phyloP scores from a whole-genome alignment of 2,329 filamentous ascomycete species.

The Fusarium phyllophilum region DNA sequence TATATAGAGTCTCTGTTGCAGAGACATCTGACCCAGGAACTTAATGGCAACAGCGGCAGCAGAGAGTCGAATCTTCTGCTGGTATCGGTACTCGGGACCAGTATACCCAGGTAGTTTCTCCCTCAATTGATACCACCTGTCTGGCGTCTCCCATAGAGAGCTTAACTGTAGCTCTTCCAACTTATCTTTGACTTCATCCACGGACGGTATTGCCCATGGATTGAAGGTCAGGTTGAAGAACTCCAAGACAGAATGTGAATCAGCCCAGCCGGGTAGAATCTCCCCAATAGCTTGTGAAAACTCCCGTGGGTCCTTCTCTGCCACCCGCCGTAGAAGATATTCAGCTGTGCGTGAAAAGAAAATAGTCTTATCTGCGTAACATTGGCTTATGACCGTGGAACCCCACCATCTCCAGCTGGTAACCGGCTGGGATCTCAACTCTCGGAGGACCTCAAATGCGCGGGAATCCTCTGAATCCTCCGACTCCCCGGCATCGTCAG shows the following conservation, averaged over 20 bases:
- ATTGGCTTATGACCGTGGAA: background rate
- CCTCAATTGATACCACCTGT: background rate
- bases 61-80: background rate
- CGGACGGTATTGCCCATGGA: background rate
- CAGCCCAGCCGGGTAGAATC: background rate
- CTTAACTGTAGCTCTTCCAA: background rate
- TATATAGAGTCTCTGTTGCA: background rate
- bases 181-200: background rate
- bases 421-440: background rate
- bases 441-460: background rate
- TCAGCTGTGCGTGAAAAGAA: background rate
- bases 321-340: background rate
- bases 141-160: background rate
- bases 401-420: background rate
- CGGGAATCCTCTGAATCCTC: too few relatives aligned
- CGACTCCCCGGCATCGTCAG: too few relatives aligned
- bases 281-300: background rate
- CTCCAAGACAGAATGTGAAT: background rate
- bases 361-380: background rate
- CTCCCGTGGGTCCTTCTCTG: background rate
- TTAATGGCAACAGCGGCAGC: conserved; percentile 7
- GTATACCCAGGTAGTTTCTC: background rate
- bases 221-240: background rate
- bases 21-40: background rate
- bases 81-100: background rate